Base-by-base conservation (phyloP, 192 early-diverging fungal genomes). In the Glomus cerebriforme region DNA sequence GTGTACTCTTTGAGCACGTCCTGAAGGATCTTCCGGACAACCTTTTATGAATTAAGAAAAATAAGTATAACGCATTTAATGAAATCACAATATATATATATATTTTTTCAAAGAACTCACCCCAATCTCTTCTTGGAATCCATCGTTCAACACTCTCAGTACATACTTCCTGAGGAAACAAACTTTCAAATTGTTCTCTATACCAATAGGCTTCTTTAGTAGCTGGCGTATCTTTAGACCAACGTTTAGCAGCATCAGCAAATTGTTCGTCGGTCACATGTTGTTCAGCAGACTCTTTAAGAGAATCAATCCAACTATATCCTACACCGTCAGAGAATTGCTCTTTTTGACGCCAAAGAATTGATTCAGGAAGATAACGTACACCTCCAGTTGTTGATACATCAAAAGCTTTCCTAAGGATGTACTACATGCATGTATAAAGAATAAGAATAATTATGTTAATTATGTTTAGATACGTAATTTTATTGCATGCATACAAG, bases 251-350 rank as follows among this genome's bases (percentile, higher is more conserved):
- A 59, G 92, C 92, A 22, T 80, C 83, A 10, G 91, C 92, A 75
- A 98, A 90, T 37, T 88, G 86, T 49, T 88, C 94, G 70, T 98
- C 96, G 31, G 93, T 92, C 9, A 99, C 90, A 62, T 88, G 87
- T 43, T 74, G 69, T 39, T 88, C 84, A 19, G 94, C 86, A 69
- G 87, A 85, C 12, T 93, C 91, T 88, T 96, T 96, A 67, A 99
- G 87, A n/a, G 91, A 87, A 83, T 99, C 98, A 78, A 99, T 99
- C 98, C 98, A 99, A 76, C 88, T 86, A 88, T 99, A 99, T 24
- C 98, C 98, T 47, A 99, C 98, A 77, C 98, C 98, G 79, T 99
- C 98, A 47, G 92, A 94, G 90, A 99, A 98, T 85, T 99, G 97
- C 86, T 99, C 97, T 91, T 99, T 97, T 85, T 98, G 98, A 79